A percentile compares a stretch with the other conserved stretches of the same genome.
Conservation (phyloP, 192 early-diverging fungal species). For the Coemansia sp. region DNA sequence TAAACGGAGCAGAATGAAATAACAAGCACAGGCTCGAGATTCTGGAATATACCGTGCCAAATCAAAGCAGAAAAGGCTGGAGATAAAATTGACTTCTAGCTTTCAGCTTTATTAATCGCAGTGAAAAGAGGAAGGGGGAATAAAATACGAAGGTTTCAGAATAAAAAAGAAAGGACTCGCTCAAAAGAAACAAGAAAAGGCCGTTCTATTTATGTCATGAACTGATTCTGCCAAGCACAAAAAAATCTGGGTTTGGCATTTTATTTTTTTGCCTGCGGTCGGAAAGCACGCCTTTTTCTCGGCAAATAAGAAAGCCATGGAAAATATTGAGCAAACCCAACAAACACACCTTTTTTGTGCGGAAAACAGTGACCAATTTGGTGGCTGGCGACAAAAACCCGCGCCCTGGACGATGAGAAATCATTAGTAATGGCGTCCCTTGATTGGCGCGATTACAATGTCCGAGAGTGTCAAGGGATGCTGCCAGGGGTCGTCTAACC, state of each 20-base stretch:
- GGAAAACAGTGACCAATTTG: not conserved
- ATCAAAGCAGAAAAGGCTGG: not conserved
- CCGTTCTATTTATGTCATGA: not conserved
- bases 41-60: not conserved
- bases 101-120: not conserved
- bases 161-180: constrained; percentile 9
- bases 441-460: constrained; percentile 9
- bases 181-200: not conserved
- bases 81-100: not conserved
- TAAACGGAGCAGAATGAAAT: too few species aligned
- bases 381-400: not conserved
- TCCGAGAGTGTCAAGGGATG: not conserved
- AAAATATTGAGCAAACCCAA: not conserved
- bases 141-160: not conserved
- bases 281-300: not conserved
- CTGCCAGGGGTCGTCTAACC: not conserved
- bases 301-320: not conserved
- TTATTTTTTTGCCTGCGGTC: not conserved
- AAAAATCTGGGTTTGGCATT: not conserved
- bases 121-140: not conserved
- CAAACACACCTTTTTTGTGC: not conserved
- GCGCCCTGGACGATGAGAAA: constrained; percentile 1
- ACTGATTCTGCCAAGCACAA: not conserved
- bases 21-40: not conserved
- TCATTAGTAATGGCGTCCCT: not conserved